Evolutionary conservation across 345 rosid species (phyloP).

Genomic region (Linum trigynum): DNA sequence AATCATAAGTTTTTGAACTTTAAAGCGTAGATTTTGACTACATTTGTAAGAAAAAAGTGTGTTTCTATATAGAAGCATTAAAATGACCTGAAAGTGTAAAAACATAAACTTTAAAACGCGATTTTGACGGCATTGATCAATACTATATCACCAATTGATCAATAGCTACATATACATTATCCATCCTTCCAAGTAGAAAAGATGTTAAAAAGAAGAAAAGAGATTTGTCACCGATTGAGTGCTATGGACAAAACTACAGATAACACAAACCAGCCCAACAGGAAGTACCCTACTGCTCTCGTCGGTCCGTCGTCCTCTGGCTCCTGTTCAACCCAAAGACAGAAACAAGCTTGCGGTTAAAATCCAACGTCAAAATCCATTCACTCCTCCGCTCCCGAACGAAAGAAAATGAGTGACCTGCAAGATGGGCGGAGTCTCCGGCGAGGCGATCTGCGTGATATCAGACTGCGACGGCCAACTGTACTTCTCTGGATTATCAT

Average conservation of each 20-base stretch:
- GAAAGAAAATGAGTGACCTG: not conserved
- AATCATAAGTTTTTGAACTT: too few species aligned
- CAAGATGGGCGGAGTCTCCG: constrained; percentile 24
- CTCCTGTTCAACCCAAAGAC: constrained; percentile 31
- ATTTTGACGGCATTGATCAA: too few species aligned
- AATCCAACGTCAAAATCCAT: not conserved
- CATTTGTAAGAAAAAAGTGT: too few species aligned
- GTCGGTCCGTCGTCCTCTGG: constrained; percentile 72
- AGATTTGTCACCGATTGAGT: constrained; percentile 33
- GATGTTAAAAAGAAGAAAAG: not conserved
- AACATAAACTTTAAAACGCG: too few species aligned
- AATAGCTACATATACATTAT: too few species aligned
- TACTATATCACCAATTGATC: too few species aligned
- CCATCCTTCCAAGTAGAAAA: not conserved
- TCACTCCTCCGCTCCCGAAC: not conserved
- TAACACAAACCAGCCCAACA: constrained; percentile 55
- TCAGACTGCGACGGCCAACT: constrained; percentile 79
- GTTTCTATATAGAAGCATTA: too few species aligned
- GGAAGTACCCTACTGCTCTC: constrained; percentile 58
- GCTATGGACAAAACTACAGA: constrained; percentile 47
- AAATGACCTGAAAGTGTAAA: too few species aligned
- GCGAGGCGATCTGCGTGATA: constrained; percentile 24
- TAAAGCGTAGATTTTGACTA: too few species aligned
- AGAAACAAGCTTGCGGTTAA: not conserved
- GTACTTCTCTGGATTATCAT: constrained; percentile 42